These are phyloP conservation scores for Sphaerobolus stellatus DNA, from an alignment of 1,284 basidiomycete genomes.

Conservation along the genomic window DNA sequence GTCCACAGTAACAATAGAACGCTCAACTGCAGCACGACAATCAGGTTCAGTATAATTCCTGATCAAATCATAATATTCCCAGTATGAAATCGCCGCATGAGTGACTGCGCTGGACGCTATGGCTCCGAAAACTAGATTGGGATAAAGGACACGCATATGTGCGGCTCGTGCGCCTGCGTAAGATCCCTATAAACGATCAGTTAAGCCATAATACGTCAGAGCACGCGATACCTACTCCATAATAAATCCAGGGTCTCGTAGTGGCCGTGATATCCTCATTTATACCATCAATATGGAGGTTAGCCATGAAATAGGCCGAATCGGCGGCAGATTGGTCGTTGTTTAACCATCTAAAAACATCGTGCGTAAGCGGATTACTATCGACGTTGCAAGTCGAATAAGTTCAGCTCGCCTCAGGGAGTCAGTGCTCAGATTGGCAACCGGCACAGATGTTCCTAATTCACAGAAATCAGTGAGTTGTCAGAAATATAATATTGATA, in stretches of 20 bases:
- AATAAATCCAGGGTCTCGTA: slow-evolving; percentile 88
- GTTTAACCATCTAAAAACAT: slow-evolving; percentile 68
- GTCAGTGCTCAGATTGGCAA: slow-evolving; percentile 77
- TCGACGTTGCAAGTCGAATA: slow-evolving; percentile 12
- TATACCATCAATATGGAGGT: slow-evolving; percentile 75
- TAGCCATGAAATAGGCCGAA: slow-evolving; percentile 86
- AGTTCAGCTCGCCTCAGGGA: slow-evolving; percentile 53
- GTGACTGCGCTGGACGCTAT: slow-evolving; percentile 89
- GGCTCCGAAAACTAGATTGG: slow-evolving; percentile 85
- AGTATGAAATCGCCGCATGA: slow-evolving; percentile 69
- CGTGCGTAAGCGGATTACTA: slow-evolving; percentile 22
- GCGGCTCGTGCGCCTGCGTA: slow-evolving; percentile 95
- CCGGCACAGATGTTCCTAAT: slow-evolving; percentile 79
- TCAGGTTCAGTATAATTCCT: slow-evolving; percentile 68
- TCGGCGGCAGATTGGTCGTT: slow-evolving; percentile 92
- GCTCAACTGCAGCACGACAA: slow-evolving; percentile 72
- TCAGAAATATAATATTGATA: slow-evolving; percentile 17
- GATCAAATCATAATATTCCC: slow-evolving; percentile 89
- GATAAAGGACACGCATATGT: slow-evolving; percentile 87
- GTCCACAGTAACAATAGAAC: slow-evolving; percentile 65
- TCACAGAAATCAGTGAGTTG: slow-evolving; percentile 20
- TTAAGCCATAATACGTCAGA: neutral
- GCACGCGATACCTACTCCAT: slow-evolving; percentile 60
- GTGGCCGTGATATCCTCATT: slow-evolving; percentile 67
- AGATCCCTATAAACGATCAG: slow-evolving; percentile 53